Evolutionary conservation across 139 green algal genomes (phyloP).

Genomic region (Chlamydomonas urium): DNA sequence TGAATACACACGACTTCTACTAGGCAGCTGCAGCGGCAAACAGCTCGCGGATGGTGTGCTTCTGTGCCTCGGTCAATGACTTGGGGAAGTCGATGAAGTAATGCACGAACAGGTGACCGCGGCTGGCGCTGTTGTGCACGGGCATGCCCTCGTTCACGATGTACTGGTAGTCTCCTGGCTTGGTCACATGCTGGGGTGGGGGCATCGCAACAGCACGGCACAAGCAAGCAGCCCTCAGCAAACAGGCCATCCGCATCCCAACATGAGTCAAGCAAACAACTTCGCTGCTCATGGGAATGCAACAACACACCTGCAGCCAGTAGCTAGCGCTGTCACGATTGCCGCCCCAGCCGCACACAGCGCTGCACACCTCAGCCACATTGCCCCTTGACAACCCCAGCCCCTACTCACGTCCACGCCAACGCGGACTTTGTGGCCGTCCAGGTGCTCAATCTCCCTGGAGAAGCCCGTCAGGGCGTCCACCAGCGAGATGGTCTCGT

Average conservation of each 20-base stretch:
- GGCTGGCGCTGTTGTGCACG: conserved; percentile 36
- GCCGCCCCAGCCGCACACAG: neutral
- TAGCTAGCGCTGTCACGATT: neutral
- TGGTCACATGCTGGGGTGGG: conserved; percentile 30
- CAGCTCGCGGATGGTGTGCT: conserved; percentile 44
- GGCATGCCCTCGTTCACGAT: conserved; percentile 45
- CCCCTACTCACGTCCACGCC: neutral
- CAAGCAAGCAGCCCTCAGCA: too few relatives aligned
- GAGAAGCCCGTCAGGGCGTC: conserved; percentile 67
- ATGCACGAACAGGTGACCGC: conserved; percentile 77
- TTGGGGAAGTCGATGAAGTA: conserved; percentile 81
- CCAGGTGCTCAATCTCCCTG: conserved; percentile 80
- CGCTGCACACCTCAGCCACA: neutral
- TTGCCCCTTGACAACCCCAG: neutral
- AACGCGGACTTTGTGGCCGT: conserved; percentile 76
- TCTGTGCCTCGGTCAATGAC: conserved; percentile 69
- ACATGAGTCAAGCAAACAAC: too few relatives aligned
- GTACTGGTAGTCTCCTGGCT: conserved; percentile 41
- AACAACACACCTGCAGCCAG: neutral
- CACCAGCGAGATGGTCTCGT: conserved; percentile 73
- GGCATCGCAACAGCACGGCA: neutral
- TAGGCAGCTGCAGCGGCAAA: too few relatives aligned
- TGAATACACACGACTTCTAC: too few relatives aligned
- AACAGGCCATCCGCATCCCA: too few relatives aligned
- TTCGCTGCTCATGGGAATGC: neutral